These are phyloP conservation scores for Boletus reticuloceps DNA, from an alignment of 768 basidiomycete genomes.

Conservation along the genomic window DNA sequence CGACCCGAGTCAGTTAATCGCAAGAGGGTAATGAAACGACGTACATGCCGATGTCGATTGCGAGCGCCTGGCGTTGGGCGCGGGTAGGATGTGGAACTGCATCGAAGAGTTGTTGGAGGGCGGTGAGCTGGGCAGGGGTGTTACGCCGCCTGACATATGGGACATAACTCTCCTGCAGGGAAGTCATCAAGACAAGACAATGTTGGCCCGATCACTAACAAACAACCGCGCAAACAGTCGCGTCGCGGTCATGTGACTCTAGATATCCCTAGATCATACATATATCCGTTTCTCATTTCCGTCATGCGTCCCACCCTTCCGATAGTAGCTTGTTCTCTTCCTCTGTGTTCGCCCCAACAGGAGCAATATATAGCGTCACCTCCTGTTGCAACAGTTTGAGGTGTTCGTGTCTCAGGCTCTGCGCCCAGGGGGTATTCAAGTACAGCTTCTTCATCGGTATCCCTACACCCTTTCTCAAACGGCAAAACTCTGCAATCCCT, in stretches of 20 bases:
- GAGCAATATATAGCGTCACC: constrained; percentile 24
- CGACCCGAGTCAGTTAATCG: constrained; percentile 4
- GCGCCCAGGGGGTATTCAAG: constrained; percentile 34
- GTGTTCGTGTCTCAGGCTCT: constrained; percentile 17
- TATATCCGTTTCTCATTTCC: neutral
- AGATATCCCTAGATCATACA: neutral
- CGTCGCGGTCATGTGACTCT: constrained; percentile 28
- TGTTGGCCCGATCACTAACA: constrained; percentile 15
- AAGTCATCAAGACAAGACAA: constrained; percentile 5
- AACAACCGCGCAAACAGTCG: constrained; percentile 11
- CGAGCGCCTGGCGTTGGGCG: constrained; percentile 40
- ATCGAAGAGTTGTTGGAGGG: constrained; percentile 36
- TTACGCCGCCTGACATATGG: constrained; percentile 32
- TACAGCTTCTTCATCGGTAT: constrained; percentile 53
- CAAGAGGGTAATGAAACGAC: neutral
- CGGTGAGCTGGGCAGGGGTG: constrained; percentile 33
- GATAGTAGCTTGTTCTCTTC: constrained; percentile 42
- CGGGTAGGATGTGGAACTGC: constrained; percentile 39
- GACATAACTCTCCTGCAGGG: constrained; percentile 9
- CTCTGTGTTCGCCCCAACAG: constrained; percentile 40
- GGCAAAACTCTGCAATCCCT: constrained; percentile 36
- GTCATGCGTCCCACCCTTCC: constrained; percentile 13
- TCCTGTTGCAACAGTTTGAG: constrained; percentile 28
- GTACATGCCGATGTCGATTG: constrained; percentile 39
- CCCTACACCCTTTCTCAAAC: constrained; percentile 36